These are phyloP conservation scores for Shiraia sp. DNA, from an alignment of 2,329 filamentous ascomycete species.

Conservation along the genomic window DNA sequence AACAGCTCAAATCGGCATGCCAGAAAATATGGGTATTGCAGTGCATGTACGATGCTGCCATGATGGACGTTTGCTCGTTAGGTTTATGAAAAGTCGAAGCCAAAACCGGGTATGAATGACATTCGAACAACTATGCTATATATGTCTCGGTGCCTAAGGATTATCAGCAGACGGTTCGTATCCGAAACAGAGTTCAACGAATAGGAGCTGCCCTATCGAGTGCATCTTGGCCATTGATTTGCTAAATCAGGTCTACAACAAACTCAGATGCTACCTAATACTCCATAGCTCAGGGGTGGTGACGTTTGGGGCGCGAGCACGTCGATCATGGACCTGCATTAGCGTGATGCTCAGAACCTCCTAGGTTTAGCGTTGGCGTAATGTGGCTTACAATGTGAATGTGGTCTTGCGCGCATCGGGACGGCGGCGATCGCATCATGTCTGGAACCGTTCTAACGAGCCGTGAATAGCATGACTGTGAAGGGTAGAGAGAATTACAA, in stretches of 20 bases:
- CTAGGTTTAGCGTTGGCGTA: slow-evolving; percentile 1
- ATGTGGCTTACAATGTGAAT: not conserved
- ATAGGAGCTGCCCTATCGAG: too few relatives aligned
- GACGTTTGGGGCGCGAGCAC: slow-evolving; percentile 4
- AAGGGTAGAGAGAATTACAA: too few relatives aligned
- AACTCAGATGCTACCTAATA: too few relatives aligned
- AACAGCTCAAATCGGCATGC: slow-evolving; percentile 7
- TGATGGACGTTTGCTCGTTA: not conserved
- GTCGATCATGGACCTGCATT: slow-evolving; percentile 7
- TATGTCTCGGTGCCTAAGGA: not conserved
- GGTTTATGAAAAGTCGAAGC: too few relatives aligned
- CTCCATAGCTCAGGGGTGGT: slow-evolving; percentile 7
- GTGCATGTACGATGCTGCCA: slow-evolving; percentile 8
- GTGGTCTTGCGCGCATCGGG: not conserved
- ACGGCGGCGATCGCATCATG: too few relatives aligned
- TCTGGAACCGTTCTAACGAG: too few relatives aligned
- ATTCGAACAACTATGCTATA: slow-evolving; percentile 1
- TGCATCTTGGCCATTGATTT: too few relatives aligned
- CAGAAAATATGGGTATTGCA: slow-evolving; percentile 11
- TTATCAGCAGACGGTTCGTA: too few relatives aligned
- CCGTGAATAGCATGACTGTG: too few relatives aligned
- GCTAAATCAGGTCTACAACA: too few relatives aligned
- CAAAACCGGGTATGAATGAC: too few relatives aligned
- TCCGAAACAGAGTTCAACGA: too few relatives aligned
- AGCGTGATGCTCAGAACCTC: slow-evolving; percentile 1